These are phyloP conservation scores for Ogataea parapolymorpha DNA, from an alignment of 805 yeast species.

Conservation along the genomic window DNA sequence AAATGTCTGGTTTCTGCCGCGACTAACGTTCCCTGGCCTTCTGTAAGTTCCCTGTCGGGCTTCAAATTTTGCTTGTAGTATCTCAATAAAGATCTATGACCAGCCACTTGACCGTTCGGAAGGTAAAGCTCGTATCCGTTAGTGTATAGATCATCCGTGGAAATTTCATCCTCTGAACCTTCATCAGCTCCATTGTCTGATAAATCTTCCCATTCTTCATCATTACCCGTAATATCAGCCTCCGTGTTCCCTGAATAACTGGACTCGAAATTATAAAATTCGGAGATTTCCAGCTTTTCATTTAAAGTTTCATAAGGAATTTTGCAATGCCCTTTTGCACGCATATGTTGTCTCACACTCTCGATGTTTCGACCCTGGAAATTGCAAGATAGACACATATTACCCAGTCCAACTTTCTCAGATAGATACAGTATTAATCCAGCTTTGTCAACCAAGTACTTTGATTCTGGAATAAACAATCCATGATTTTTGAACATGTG, in stretches of 20 bases:
- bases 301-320: conserved; percentile 83
- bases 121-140: conserved; percentile 62
- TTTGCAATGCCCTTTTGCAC: conserved; percentile 79
- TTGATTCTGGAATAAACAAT: conserved; percentile 79
- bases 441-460: conserved; percentile 59
- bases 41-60: conserved; percentile 48
- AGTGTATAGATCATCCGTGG: conserved; percentile 31
- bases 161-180: conserved; percentile 34
- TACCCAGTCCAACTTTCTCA: conserved; percentile 79
- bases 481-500: conserved; percentile 86
- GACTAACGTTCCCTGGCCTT: conserved; percentile 71
- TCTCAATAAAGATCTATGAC: conserved; percentile 74
- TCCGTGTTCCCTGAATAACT: conserved; percentile 43
- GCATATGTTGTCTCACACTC: conserved; percentile 87
- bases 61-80: conserved; percentile 65
- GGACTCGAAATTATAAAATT: conserved; percentile 80
- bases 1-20: conserved; percentile 70
- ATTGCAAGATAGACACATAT: conserved; percentile 75
- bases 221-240: conserved; percentile 30
- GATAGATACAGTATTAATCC: conserved; percentile 77
- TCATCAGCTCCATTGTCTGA: conserved; percentile 32
- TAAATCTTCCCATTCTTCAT: conserved; percentile 34
- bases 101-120: conserved; percentile 75
- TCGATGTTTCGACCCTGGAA: conserved; percentile 83
- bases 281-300: conserved; percentile 71